Evolutionary conservation across 768 basidiomycete genomes (phyloP).

Genomic region (Kondoa subrosea): DNA sequence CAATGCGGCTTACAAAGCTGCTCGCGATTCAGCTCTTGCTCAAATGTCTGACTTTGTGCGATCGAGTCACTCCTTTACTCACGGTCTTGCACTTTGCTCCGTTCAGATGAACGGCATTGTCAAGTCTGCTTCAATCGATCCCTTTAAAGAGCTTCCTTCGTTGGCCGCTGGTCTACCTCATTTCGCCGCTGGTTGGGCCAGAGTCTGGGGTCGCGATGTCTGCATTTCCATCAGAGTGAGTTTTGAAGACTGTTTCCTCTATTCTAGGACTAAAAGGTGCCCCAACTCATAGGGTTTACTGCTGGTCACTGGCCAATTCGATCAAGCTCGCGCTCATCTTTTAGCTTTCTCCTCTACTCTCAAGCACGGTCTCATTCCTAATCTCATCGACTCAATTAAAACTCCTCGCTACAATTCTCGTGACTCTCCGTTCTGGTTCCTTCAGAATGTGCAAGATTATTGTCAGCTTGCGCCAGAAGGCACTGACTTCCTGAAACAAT

Average conservation of each 20-base stretch:
- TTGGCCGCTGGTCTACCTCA: slow-evolving; percentile 91
- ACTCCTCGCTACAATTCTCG: slow-evolving; percentile 61
- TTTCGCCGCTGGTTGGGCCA: slow-evolving; percentile 80
- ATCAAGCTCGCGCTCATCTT: slow-evolving; percentile 72
- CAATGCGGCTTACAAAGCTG: slow-evolving; percentile 80
- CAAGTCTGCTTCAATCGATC: slow-evolving; percentile 70
- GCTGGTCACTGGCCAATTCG: slow-evolving; percentile 75
- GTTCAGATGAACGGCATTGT: slow-evolving; percentile 71
- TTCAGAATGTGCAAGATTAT: slow-evolving; percentile 96
- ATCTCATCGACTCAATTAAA: slow-evolving; percentile 50
- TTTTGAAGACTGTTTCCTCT: not conserved
- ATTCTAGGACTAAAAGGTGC: slow-evolving; percentile 38
- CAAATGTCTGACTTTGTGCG: slow-evolving; percentile 75
- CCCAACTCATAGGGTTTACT: slow-evolving; percentile 60
- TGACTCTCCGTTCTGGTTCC: slow-evolving; percentile 98
- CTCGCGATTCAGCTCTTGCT: slow-evolving; percentile 62
- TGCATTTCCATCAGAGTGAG: slow-evolving; percentile 28
- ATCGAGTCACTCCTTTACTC: slow-evolving; percentile 72
- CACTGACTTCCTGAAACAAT: slow-evolving; percentile 55
- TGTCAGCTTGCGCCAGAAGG: slow-evolving; percentile 68
- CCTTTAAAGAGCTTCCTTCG: slow-evolving; percentile 47
- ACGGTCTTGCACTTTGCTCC: slow-evolving; percentile 59
- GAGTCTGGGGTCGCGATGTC: slow-evolving; percentile 76
- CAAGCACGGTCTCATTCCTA: slow-evolving; percentile 92
- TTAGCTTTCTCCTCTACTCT: slow-evolving; percentile 67